Evolutionary conservation across 2,329 filamentous ascomycete genomes (phyloP).

Genomic region (Colletotrichum aenigma): DNA sequence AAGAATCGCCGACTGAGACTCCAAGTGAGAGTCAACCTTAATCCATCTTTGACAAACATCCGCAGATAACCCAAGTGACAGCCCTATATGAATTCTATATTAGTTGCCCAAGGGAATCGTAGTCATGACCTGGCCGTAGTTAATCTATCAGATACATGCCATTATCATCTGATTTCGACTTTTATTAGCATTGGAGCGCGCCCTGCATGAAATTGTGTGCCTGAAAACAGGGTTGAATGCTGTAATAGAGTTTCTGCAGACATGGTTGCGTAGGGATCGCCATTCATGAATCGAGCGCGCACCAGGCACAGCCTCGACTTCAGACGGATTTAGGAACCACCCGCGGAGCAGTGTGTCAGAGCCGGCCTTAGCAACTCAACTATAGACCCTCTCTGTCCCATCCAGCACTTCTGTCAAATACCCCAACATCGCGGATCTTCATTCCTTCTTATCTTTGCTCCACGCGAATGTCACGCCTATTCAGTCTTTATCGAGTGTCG

Average conservation of each 20-base stretch:
- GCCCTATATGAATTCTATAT: not conserved
- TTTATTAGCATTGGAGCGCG: not conserved
- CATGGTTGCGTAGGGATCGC: not conserved
- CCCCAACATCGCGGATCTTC: not conserved
- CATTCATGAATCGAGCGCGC: not conserved
- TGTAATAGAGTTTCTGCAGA: not conserved
- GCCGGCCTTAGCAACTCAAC: not conserved
- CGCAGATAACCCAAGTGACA: not conserved
- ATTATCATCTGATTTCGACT: not conserved
- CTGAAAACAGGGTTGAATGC: not conserved
- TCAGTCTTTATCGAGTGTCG: not conserved
- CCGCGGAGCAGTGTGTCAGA: not conserved
- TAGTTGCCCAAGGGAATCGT: not conserved
- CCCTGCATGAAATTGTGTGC: not conserved
- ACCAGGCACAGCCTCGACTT: not conserved
- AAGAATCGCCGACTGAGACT: not conserved
- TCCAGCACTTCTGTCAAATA: not conserved
- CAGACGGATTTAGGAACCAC: not conserved
- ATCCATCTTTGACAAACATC: not conserved
- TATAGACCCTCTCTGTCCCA: not conserved
- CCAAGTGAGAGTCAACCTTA: not conserved
- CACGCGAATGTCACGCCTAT: not conserved
- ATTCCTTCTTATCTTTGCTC: not conserved
- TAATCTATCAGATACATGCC: not conserved
- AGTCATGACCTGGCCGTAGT: not conserved